Evolutionary conservation across 2,329 filamentous ascomycete genomes (phyloP).

Genomic region (Apiospora malaysiana): DNA sequence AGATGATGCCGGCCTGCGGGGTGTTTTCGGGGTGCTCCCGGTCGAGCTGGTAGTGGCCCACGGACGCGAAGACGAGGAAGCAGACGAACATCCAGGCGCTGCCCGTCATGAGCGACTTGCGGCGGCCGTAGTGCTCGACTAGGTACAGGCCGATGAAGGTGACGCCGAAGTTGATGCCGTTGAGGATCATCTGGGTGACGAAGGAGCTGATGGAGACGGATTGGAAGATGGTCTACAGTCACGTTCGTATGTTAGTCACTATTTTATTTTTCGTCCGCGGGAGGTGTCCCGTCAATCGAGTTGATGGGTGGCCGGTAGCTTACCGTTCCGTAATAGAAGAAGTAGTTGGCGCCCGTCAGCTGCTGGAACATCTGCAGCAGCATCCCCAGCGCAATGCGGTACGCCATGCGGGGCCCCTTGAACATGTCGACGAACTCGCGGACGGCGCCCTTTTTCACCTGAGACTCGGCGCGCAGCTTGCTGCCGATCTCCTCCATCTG

Average conservation of each 20-base stretch:
- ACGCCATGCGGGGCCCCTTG: conserved; percentile 66
- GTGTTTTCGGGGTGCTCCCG: conserved; percentile 42
- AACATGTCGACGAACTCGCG: conserved; percentile 64
- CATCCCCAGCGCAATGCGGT: conserved; percentile 66
- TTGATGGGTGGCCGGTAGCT: too few species aligned
- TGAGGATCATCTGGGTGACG: conserved; percentile 71
- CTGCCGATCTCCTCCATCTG: conserved; percentile 60
- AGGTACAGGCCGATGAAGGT: conserved; percentile 74
- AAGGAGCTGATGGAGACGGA: conserved; percentile 62
- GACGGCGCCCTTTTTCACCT: conserved; percentile 46
- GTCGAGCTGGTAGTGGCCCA: conserved; percentile 56
- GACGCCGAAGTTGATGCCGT: conserved; percentile 69
- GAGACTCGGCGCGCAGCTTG: conserved; percentile 57
- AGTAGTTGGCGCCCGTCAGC: conserved; percentile 71
- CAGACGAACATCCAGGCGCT: conserved; percentile 65
- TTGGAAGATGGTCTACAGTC: conserved; percentile 46
- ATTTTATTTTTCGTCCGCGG: too few species aligned
- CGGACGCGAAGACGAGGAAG: conserved; percentile 63
- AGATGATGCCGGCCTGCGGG: conserved; percentile 57
- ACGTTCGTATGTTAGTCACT: not conserved
- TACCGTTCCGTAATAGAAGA: conserved; percentile 66
- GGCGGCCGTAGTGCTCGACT: conserved; percentile 71
- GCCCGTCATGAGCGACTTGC: conserved; percentile 67
- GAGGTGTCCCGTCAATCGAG: too few species aligned
- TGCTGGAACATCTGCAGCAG: conserved; percentile 70